phyloP scores from a whole-genome alignment of 768 basidiomycete genomes.

The Austroboletus eburneus region DNA sequence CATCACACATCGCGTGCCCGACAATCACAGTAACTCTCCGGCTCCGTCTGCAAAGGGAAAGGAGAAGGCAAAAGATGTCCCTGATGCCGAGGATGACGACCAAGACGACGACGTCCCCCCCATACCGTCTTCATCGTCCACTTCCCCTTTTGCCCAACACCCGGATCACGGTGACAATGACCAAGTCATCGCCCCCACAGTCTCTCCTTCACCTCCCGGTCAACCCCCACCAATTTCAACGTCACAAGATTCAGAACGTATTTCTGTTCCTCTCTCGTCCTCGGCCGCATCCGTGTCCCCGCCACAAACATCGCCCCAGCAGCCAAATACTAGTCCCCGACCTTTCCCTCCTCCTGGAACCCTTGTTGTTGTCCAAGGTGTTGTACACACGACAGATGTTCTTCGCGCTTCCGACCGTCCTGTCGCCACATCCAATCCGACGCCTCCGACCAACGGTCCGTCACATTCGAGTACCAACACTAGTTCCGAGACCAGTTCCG shows the following conservation, averaged over 20 bases:
- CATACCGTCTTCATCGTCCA: slow-evolving; percentile 20
- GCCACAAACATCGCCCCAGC: slow-evolving; percentile 23
- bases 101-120: background rate
- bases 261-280: slow-evolving; percentile 12
- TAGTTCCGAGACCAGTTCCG: slow-evolving; percentile 2
- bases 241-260: slow-evolving; percentile 9
- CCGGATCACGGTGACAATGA: slow-evolving; percentile 12
- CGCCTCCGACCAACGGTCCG: slow-evolving; percentile 2
- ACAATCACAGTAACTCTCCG: slow-evolving; percentile 24
- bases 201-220: slow-evolving; percentile 7
- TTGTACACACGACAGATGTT: slow-evolving; percentile 73
- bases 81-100: slow-evolving; percentile 4
- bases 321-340: slow-evolving; percentile 23
- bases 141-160: slow-evolving; percentile 2
- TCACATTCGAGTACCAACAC: slow-evolving; percentile 6
- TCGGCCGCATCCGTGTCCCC: slow-evolving; percentile 13
- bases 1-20: slow-evolving; percentile 26
- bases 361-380: slow-evolving; percentile 78
- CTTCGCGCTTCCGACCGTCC: slow-evolving; percentile 34
- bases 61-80: slow-evolving; percentile 29
- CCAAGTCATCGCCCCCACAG: slow-evolving; percentile 20
- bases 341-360: slow-evolving; percentile 73
- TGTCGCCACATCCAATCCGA: slow-evolving; percentile 10
- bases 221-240: slow-evolving; percentile 10
- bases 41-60: slow-evolving; percentile 32